Base-by-base conservation (phyloP, 1,284 basidiomycete species). In the Irpex rosettiformis region DNA sequence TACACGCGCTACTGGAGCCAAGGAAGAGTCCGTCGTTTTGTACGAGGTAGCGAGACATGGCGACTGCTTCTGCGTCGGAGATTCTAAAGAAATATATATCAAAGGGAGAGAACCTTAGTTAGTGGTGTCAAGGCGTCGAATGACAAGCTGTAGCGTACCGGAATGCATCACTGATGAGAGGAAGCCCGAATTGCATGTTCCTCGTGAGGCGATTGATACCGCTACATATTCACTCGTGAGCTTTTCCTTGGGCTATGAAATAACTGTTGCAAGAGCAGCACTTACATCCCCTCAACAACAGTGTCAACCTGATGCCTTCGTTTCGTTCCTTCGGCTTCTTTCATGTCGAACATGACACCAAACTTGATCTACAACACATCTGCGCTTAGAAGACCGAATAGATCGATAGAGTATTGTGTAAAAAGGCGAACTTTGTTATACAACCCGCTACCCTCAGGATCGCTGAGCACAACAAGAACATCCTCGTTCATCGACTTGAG, bases 1-100 rank as follows among this genome's bases (percentile, higher is more conserved):
- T 99, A 69, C 96, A 97, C 0, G 97, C 96, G 64, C 93, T 96
- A 58, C 94, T 97, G 0, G 94, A 98, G 3, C 97, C 97, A 22
- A 99, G 79, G 75, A 98, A 98, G 8, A 99, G 77, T 0, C 96
- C 97, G 65, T 99, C 97, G 59, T 93, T 78, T 52, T 86, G 76
- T 2, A 96, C 92, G 13, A 97, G 81, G 70, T 94, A 93, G 8
- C 94, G 85, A 0, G 94, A 91, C 94, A 97, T 96, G 16, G 88
- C 84, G 29, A 96, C 92, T 0, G 94, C 94, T 73, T 97, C 95
- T 2, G 81, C 86, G 65, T 97, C 95, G 1, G 91, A 88, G 69
- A 96, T 85, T 57, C 94, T 95, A 65, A 5, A 45, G 37, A 27
- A 4, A 55, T 24, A 13, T 16, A 27, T 47, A 29, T 52, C 28